Conservation (phyloP, 2,329 filamentous ascomycete species). For the Arthroderma sp. region DNA sequence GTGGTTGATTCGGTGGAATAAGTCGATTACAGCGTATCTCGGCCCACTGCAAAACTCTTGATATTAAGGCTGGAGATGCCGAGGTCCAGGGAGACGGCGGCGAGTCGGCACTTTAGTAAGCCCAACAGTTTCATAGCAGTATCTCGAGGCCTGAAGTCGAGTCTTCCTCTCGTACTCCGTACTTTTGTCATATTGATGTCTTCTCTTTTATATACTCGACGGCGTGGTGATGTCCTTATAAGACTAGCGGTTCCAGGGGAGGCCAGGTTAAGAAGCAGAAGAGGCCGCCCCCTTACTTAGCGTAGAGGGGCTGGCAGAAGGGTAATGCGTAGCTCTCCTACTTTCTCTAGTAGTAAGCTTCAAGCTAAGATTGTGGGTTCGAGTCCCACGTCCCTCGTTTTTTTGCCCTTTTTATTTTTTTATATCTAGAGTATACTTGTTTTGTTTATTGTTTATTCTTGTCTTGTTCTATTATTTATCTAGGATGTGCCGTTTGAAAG, state of each 20-base stretch:
- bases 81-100: not conserved
- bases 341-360: constrained; percentile 10
- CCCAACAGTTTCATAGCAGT: not conserved
- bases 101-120: not conserved
- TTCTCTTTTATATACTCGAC: too few relatives aligned
- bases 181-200: too few relatives aligned
- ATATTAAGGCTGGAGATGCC: not conserved
- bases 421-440: not conserved
- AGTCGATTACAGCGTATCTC: not conserved
- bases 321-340: constrained; percentile 17
- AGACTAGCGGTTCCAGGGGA: too few relatives aligned
- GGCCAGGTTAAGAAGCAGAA: not conserved
- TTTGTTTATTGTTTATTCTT: not conserved
- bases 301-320: constrained; percentile 15
- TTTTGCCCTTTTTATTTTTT: constrained; percentile 4
- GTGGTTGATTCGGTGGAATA: too few relatives aligned
- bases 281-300: not conserved
- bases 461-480: not conserved
- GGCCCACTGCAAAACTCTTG: not conserved
- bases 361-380: constrained; percentile 17
- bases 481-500: constrained; percentile 31
- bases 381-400: constrained; percentile 16
- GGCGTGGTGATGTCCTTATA: too few relatives aligned
- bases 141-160: too few relatives aligned
- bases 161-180: too few relatives aligned